These are phyloP conservation scores for Trichoderma semiorbis DNA, from an alignment of 2,329 filamentous ascomycete species.

Conservation along the genomic window DNA sequence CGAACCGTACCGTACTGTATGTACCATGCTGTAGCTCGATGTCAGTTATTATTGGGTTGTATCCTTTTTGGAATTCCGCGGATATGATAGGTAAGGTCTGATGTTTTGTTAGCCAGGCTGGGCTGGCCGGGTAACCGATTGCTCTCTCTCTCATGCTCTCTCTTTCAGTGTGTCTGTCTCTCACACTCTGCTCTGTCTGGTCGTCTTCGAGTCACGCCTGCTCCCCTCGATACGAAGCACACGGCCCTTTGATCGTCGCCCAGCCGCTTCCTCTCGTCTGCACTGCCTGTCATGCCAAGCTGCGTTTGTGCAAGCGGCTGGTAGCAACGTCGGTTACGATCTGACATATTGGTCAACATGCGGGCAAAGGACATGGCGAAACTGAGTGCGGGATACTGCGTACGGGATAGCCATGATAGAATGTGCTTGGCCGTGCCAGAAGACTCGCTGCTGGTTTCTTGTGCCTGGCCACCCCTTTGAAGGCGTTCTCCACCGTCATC, in stretches of 20 bases:
- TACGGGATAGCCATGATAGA: slow-evolving; percentile 10
- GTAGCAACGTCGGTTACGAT: background rate
- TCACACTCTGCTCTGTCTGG: background rate
- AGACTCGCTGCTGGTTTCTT: background rate
- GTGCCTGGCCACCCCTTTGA: slow-evolving; percentile 8
- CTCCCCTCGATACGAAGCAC: background rate
- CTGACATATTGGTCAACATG: background rate
- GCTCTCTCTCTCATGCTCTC: background rate
- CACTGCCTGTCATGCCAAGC: slow-evolving; percentile 1
- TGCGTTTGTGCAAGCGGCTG: background rate
- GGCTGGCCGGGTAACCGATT: background rate
- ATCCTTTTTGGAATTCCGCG: background rate
- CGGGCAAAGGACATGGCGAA: background rate
- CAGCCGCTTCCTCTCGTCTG: background rate
- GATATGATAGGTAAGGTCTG: background rate
- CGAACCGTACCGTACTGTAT: background rate
- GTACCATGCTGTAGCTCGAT: background rate
- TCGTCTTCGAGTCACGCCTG: background rate
- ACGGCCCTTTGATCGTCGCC: background rate
- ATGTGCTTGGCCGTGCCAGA: slow-evolving; percentile 3
- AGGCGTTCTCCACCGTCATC: slow-evolving; percentile 6
- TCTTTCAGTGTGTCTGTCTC: background rate
- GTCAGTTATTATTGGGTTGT: background rate
- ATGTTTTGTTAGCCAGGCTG: background rate
- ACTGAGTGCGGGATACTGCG: slow-evolving; percentile 1